Percentiles rank a stretch among this genome's conserved stretches.
These are phyloP conservation scores for Kwoniella dejecticola DNA, from an alignment of 768 basidiomycete species.

Conservation along the genomic window DNA sequence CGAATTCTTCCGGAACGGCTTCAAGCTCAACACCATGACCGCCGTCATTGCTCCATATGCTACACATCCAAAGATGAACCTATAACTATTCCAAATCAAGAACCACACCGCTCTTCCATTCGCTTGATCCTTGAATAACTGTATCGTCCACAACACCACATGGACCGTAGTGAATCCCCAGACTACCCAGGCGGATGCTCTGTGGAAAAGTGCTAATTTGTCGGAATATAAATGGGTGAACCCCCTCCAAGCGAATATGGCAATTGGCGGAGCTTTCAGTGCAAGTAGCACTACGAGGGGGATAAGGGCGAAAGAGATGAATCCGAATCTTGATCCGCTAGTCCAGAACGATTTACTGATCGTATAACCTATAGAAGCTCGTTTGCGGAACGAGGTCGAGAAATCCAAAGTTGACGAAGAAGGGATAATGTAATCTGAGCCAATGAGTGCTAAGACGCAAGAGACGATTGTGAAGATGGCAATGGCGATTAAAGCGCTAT, in stretches of 20 bases:
- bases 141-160: conserved; percentile 69
- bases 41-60: conserved; percentile 53
- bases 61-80: conserved; percentile 67
- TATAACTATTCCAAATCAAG: conserved; percentile 64
- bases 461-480: conserved; percentile 59
- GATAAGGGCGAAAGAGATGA: conserved; percentile 71
- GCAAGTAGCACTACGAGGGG: conserved; percentile 72
- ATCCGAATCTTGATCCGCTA: conserved; percentile 66
- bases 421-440: conserved; percentile 71
- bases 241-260: conserved; percentile 67
- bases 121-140: conserved; percentile 63
- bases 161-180: conserved; percentile 68
- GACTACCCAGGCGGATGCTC: conserved; percentile 70
- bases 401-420: conserved; percentile 60
- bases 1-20: conserved; percentile 46
- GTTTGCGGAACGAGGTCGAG: conserved; percentile 45
- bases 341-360: conserved; percentile 74
- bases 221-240: conserved; percentile 71
- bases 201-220: conserved; percentile 71
- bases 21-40: conserved; percentile 47
- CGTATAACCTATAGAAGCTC: conserved; percentile 60
- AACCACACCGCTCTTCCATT: conserved; percentile 56
- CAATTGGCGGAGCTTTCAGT: conserved; percentile 68
- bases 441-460: conserved; percentile 62
- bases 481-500: conserved; percentile 65